Percentiles rank a stretch among this genome's conserved stretches.
Conservation (phyloP, 2,329 filamentous ascomycete genomes). For the Epichloe scottii region DNA sequence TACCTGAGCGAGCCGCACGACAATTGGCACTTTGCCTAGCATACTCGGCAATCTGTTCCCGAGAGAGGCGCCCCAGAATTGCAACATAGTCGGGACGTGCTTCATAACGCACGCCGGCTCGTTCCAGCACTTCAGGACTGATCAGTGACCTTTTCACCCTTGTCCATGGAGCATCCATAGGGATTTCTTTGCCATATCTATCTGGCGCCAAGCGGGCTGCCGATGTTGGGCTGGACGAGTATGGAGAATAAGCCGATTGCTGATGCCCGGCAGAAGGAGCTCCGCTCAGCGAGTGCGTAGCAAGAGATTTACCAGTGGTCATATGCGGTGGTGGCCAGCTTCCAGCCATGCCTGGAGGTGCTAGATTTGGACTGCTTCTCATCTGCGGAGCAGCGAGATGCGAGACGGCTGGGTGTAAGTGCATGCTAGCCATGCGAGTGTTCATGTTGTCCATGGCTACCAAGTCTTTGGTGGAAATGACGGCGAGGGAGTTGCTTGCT, state of each 20-base stretch:
- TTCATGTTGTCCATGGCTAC: constrained; percentile 33
- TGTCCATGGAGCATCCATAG: constrained; percentile 45
- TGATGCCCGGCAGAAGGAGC: constrained; percentile 19
- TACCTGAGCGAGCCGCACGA: constrained; percentile 25
- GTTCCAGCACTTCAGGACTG: constrained; percentile 40
- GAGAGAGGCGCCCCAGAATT: constrained; percentile 40
- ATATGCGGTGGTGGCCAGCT: constrained; percentile 9
- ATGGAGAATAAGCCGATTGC: not conserved
- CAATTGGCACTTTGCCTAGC: constrained; percentile 36
- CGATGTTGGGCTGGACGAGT: constrained; percentile 18
- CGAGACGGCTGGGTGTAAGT: constrained; percentile 21
- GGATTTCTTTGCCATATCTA: constrained; percentile 41
- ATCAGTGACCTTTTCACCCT: constrained; percentile 39
- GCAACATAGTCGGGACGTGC: constrained; percentile 47
- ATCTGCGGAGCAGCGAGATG: constrained; percentile 25
- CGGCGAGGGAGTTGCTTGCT: constrained; percentile 24
- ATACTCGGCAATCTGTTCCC: constrained; percentile 38
- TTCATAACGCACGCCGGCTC: constrained; percentile 44
- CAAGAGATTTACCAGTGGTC: constrained; percentile 21
- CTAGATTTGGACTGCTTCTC: constrained; percentile 20
- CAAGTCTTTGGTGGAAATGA: constrained; percentile 43
- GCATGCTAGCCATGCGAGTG: constrained; percentile 28
- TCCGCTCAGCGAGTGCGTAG: constrained; percentile 13
- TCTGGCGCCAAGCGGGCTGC: constrained; percentile 39
- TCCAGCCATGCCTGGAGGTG: constrained; percentile 21